These are phyloP conservation scores for Samsoniella hepiali DNA, from an alignment of 2,329 filamentous ascomycete species.

Conservation along the genomic window DNA sequence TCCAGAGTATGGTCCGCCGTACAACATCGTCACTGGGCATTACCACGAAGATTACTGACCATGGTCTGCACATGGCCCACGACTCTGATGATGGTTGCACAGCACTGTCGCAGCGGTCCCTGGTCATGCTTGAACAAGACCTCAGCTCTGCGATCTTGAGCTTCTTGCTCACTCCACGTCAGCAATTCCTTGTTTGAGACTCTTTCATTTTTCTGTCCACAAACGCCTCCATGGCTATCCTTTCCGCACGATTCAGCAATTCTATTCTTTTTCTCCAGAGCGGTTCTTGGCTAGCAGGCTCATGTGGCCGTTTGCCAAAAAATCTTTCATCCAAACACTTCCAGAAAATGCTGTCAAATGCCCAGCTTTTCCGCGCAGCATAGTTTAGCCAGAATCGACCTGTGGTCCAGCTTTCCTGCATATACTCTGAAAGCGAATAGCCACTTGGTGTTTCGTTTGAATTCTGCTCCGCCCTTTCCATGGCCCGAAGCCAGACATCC, in stretches of 20 bases:
- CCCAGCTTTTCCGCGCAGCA: slow-evolving; percentile 33
- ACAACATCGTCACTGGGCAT: not conserved
- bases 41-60: not conserved
- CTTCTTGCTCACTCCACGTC: slow-evolving; percentile 26
- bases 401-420: slow-evolving; percentile 34
- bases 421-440: slow-evolving; percentile 19
- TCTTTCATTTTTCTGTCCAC: slow-evolving; percentile 34
- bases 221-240: slow-evolving; percentile 29
- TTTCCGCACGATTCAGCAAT: slow-evolving; percentile 28
- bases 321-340: slow-evolving; percentile 31
- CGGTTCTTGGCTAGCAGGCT: slow-evolving; percentile 18
- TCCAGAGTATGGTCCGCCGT: too few relatives aligned
- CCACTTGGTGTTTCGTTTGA: not conserved
- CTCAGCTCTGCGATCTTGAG: slow-evolving; percentile 15
- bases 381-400: slow-evolving; percentile 37
- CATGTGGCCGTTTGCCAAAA: slow-evolving; percentile 28
- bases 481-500: slow-evolving; percentile 30
- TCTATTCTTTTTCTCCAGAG: slow-evolving; percentile 30
- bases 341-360: slow-evolving; percentile 35
- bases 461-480: slow-evolving; percentile 23
- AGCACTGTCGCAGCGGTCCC: not conserved
- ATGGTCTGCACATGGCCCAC: not conserved
- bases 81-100: not conserved
- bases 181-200: slow-evolving; percentile 25
- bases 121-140: slow-evolving; percentile 1